These are phyloP conservation scores for Phytophthora parvispora DNA, from an alignment of 352 stramenopile species.

Conservation along the genomic window DNA sequence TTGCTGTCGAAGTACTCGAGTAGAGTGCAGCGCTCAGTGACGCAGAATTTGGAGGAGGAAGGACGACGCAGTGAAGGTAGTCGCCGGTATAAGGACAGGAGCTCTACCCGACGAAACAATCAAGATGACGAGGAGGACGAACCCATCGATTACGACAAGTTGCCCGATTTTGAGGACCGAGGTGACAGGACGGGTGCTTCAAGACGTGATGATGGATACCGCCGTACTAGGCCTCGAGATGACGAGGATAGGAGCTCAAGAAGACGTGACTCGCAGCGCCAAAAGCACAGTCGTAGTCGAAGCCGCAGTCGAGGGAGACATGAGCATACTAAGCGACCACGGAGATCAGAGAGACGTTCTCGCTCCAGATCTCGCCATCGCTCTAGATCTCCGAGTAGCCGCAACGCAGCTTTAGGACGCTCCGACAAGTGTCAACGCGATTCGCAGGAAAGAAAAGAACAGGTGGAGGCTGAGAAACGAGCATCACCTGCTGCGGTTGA, in stretches of 20 bases:
- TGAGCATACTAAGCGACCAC: constrained; percentile 19
- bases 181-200: constrained; percentile 27
- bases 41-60: constrained; percentile 37
- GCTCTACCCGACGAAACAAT: constrained; percentile 7
- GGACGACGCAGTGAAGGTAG: constrained; percentile 7
- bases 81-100: constrained; percentile 5
- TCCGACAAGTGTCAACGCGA: neutral
- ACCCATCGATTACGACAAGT: constrained; percentile 84
- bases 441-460: constrained; percentile 2
- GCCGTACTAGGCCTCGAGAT: constrained; percentile 7
- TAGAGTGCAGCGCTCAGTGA: constrained; percentile 64
- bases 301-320: constrained; percentile 42
- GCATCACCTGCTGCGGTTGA: constrained; percentile 6
- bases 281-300: constrained; percentile 41
- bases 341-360: constrained; percentile 26
- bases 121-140: constrained; percentile 61
- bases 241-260: constrained; percentile 12
- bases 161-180: constrained; percentile 75
- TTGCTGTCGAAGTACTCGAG: constrained; percentile 72
- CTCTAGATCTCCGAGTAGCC: constrained; percentile 20
- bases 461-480: neutral
- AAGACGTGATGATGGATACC: constrained; percentile 20
- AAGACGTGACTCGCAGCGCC: constrained; percentile 4
- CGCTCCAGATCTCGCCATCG: constrained; percentile 35
- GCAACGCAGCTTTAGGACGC: neutral